phyloP scores from a whole-genome alignment of 148 eudicot genomes.

The Silene uniflora region DNA sequence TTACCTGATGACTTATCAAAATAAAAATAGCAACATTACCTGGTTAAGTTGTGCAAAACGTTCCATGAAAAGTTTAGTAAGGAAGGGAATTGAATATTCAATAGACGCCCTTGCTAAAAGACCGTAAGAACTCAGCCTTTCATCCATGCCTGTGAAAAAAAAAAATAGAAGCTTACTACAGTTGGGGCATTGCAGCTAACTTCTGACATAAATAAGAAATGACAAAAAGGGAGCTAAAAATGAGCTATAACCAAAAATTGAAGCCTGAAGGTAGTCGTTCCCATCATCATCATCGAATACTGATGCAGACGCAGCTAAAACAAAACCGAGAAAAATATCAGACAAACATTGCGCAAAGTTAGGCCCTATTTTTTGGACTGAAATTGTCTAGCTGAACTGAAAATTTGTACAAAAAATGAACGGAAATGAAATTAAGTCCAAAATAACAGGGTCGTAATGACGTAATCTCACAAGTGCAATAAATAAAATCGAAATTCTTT shows the following conservation, averaged over 20 bases:
- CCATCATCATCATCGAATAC: conserved; percentile 68
- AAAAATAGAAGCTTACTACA: conserved; percentile 1
- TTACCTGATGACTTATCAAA: conserved; percentile 33
- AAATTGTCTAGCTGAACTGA: neutral
- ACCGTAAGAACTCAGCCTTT: conserved; percentile 90
- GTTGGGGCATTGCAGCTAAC: neutral
- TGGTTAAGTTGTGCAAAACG: conserved; percentile 70
- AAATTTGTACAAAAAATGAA: neutral
- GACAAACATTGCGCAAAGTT: neutral
- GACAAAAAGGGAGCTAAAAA: conserved; percentile 6
- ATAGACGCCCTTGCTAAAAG: conserved; percentile 86
- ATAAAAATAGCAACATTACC: conserved; percentile 32
- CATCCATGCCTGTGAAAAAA: conserved; percentile 82
- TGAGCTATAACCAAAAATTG: conserved; percentile 53
- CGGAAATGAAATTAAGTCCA: neutral
- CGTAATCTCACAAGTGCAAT: neutral
- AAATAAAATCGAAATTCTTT: conserved; percentile 2
- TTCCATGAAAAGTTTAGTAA: conserved; percentile 63
- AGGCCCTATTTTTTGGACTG: neutral
- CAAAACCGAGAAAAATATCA: conserved; percentile 14
- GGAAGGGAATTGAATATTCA: conserved; percentile 63
- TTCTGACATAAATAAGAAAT: conserved; percentile 1
- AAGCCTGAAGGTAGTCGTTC: conserved; percentile 66
- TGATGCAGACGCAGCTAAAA: conserved; percentile 74
- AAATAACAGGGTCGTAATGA: neutral